A percentile compares a stretch with the other conserved stretches of the same genome.
These are phyloP conservation scores for Bruguiera hainesii DNA, from an alignment of 441 rosid species.

Conservation along the genomic window DNA sequence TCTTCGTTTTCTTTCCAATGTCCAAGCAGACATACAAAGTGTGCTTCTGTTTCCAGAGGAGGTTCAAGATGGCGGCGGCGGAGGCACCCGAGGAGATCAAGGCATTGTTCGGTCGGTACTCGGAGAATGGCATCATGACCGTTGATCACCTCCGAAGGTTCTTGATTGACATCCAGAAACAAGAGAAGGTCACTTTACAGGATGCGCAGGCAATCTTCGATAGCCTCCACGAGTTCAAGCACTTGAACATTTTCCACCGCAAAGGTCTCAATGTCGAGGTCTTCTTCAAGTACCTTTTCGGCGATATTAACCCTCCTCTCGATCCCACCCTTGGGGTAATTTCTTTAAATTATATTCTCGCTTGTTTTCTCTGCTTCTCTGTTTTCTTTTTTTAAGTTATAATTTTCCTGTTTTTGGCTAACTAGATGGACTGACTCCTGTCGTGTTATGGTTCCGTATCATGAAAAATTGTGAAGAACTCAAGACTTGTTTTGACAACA, in stretches of 20 bases:
- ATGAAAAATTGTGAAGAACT: conserved; percentile 13
- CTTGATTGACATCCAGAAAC: conserved; percentile 57
- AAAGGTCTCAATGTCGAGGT: conserved; percentile 60
- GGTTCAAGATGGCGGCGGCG: conserved; percentile 46
- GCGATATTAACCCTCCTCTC: conserved; percentile 52
- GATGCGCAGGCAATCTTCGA: conserved; percentile 68
- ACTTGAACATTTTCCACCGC: conserved; percentile 41
- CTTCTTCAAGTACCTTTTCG: conserved; percentile 72
- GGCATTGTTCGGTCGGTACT: conserved; percentile 47
- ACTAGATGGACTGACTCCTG: not conserved
- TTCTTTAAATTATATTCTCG: not conserved
- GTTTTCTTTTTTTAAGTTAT: not conserved
- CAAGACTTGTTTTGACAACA: not conserved
- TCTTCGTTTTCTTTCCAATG: conserved; percentile 32
- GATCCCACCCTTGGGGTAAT: conserved; percentile 53
- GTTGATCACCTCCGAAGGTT: conserved; percentile 58
- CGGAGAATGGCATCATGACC: conserved; percentile 65
- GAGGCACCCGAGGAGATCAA: conserved; percentile 78
- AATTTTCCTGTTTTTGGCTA: not conserved
- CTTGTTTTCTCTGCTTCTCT: not conserved
- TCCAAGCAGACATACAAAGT: conserved; percentile 78
- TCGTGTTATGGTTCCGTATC: not conserved
- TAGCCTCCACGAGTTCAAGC: conserved; percentile 32
- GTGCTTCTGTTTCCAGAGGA: conserved; percentile 72
- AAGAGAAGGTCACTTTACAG: conserved; percentile 53